Evolutionary conservation across 352 stramenopile genomes (phyloP), one percentile per base, ranked within the genome.

Genomic region (Phytopythium chamaehyphon): DNA sequence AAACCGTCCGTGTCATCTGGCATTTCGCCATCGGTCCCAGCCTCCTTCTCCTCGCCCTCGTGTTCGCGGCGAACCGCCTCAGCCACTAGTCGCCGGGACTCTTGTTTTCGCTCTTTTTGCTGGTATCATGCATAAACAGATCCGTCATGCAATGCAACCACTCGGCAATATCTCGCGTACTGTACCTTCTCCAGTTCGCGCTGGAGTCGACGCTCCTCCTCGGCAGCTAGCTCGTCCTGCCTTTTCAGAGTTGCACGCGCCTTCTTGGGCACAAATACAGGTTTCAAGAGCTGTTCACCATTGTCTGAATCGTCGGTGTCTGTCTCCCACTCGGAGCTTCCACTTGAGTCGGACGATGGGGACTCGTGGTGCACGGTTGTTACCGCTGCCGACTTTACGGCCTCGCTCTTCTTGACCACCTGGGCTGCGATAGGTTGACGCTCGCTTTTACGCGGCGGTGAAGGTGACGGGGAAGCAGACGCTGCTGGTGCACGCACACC

Each of bases 231-330:
- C 46, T 94, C 75, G 56, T 95, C 85, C 52, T 95, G 67, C 5
- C 71, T 61, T 54, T 83, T 87, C 54, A 96, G 75, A 26, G 86
- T 97, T 47, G 83, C 81, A 28, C 89, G 84, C 24, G 83, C 83
- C 37, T 87, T 86, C 59, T 96, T 96, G 0, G 91, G 91, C 21
- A 98, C 78, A 56, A 97, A 98, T 15, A 97, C 76, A 5, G 91
- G 91, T 57, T 96, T 96, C 71, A 96, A 85, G 15, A 96, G 59
- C 58, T 78, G 62, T 43, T 91, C 76, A 10, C 64, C 76, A 22
- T 69, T 68, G 12, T 89, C 80, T 14, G 81, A 92, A 4, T 88
- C 74, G 48, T 90, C 76, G 10, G 83, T 81, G 51, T 95, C 85
- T 0, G 83, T 95, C 56, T 92, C 85, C 64, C 76, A 93, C 50